Percentiles rank a stretch among this genome's conserved stretches.
Evolutionary conservation across 495 filamentous ascomycete species (phyloP).

Genomic region (Neurospora sp.): DNA sequence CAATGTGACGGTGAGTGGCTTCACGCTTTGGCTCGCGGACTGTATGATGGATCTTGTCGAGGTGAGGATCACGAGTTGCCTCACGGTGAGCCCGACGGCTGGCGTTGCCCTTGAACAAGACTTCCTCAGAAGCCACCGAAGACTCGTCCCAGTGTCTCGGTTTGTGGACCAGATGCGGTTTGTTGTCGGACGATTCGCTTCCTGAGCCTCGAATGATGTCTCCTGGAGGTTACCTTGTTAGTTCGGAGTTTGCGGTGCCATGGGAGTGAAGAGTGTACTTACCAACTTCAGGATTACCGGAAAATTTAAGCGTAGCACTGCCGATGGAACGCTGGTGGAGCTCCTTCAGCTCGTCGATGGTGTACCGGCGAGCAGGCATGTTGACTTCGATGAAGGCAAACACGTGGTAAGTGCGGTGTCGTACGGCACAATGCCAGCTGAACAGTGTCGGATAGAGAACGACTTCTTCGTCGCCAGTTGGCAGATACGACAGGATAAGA

Average conservation of each 20-base stretch:
- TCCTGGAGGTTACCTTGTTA: conserved; percentile 11
- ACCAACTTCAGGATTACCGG: conserved; percentile 26
- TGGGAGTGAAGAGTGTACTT: conserved; percentile 5
- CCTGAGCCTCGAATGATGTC: conserved; percentile 17
- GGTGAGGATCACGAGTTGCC: not conserved
- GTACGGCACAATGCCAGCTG: conserved; percentile 12
- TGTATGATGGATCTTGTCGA: not conserved
- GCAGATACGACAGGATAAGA: conserved; percentile 9
- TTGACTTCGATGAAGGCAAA: conserved; percentile 20
- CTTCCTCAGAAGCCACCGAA: conserved; percentile 17
- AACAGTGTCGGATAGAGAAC: conserved; percentile 21
- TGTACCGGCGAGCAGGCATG: conserved; percentile 29
- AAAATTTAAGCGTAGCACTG: conserved; percentile 9
- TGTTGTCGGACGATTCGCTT: conserved; percentile 11
- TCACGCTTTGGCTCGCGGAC: conserved; percentile 1
- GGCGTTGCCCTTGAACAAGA: conserved; percentile 21
- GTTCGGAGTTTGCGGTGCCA: not conserved
- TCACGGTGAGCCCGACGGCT: conserved; percentile 10
- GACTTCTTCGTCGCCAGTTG: not conserved
- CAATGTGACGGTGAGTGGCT: not conserved
- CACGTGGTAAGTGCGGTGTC: conserved; percentile 22
- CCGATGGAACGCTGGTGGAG: conserved; percentile 12
- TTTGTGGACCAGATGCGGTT: conserved; percentile 7
- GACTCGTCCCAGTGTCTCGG: conserved; percentile 20
- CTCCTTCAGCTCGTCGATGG: conserved; percentile 26